These are phyloP conservation scores for Tuber brumale DNA, from an alignment of 495 filamentous ascomycete species.

Conservation along the genomic window DNA sequence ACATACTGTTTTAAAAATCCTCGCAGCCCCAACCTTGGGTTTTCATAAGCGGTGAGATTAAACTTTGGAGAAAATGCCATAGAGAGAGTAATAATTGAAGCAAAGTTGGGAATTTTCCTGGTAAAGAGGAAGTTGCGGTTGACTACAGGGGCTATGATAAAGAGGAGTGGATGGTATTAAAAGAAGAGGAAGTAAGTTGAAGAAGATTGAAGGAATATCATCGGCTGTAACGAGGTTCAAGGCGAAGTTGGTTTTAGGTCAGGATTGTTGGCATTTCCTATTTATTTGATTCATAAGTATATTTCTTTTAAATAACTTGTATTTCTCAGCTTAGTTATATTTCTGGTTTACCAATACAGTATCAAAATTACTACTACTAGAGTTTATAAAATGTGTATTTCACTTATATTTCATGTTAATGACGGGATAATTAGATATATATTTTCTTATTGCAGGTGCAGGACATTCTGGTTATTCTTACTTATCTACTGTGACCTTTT, in stretches of 20 bases:
- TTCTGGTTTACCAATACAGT: no score
- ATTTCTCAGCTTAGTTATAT: no score
- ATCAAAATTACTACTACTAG: no score
- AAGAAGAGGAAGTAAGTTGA: not conserved
- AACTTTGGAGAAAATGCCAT: not conserved
- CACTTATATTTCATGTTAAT: no score
- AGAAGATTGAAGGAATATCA: not conserved
- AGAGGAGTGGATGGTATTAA: not conserved
- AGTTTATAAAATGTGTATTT: no score
- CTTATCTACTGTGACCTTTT: no score
- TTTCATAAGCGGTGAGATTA: not conserved
- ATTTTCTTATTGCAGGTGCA: no score
- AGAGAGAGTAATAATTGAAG: not conserved
- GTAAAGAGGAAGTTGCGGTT: constrained; percentile 8
- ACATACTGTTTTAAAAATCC: constrained; percentile 9
- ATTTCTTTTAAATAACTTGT: no score
- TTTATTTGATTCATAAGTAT: no score
- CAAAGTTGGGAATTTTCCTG: not conserved
- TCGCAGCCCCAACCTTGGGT: constrained; percentile 3
- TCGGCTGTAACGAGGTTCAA: constrained; percentile 3
- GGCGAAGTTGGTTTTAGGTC: not conserved
- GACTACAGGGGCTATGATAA: not conserved
- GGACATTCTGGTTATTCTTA: no score
- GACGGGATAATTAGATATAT: no score
- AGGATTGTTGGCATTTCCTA: no score